Percentiles rank a stretch among this genome's conserved stretches.
These are phyloP conservation scores for Didymella sp. DNA, from an alignment of 2,329 filamentous ascomycete genomes.

Conservation along the genomic window DNA sequence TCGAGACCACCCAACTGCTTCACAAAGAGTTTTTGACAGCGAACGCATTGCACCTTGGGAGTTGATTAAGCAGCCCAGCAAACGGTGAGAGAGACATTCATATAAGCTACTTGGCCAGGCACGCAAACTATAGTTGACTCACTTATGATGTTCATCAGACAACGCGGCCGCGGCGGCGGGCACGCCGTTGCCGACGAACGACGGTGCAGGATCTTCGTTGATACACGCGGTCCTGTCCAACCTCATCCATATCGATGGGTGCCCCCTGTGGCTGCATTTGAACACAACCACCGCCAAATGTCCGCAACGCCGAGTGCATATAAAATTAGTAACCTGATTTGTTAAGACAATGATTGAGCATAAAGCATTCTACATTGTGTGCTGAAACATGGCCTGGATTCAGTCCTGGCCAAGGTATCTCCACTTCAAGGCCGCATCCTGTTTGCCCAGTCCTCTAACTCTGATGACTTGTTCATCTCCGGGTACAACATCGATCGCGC, in stretches of 20 bases:
- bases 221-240: conserved; percentile 7
- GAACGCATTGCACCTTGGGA: conserved; percentile 7
- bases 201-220: conserved; percentile 10
- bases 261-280: conserved; percentile 2
- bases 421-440: conserved; percentile 53
- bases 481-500: conserved; percentile 65
- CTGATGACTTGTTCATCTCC: conserved; percentile 61
- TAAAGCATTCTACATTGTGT: conserved; percentile 12
- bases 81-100: background rate
- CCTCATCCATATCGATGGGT: background rate
- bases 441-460: conserved; percentile 51
- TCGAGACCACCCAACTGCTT: conserved; percentile 6
- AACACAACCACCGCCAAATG: conserved; percentile 13
- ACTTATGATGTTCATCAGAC: conserved; percentile 9
- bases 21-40: background rate
- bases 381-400: conserved; percentile 16
- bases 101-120: conserved; percentile 3
- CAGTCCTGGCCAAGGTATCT: conserved; percentile 53
- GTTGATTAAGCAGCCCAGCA: conserved; percentile 9
- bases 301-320: conserved; percentile 13
- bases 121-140: conserved; percentile 8
- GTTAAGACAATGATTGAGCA: background rate
- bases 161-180: conserved; percentile 10
- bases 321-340: conserved; percentile 6
- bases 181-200: conserved; percentile 4